Conservation (phyloP, 139 green algal genomes). For the Chloropicon primus region DNA sequence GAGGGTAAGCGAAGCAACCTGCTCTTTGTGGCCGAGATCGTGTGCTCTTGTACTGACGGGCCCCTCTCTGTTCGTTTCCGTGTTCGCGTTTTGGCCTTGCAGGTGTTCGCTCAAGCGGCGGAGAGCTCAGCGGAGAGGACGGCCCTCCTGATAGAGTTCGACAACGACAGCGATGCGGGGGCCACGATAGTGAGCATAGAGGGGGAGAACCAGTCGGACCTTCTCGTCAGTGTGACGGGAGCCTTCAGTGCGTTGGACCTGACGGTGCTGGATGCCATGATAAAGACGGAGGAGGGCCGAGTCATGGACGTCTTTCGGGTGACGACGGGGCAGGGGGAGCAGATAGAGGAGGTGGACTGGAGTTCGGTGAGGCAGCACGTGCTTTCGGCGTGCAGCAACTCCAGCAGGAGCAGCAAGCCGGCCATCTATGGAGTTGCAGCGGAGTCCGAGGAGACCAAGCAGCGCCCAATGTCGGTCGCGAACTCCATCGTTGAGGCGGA, state of each 20-base stretch:
- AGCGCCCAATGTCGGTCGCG: constrained; percentile 21
- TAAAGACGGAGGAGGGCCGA: constrained; percentile 39
- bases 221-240: constrained; percentile 46
- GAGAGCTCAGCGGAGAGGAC: background rate
- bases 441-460: constrained; percentile 38
- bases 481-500: background rate
- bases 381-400: background rate
- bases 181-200: constrained; percentile 36
- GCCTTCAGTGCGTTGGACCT: constrained; percentile 44
- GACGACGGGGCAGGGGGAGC: constrained; percentile 30
- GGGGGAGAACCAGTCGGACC: constrained; percentile 27
- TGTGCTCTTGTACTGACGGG: no score
- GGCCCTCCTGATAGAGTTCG: constrained; percentile 25
- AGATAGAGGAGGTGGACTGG: constrained; percentile 31
- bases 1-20: no score
- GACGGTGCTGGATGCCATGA: constrained; percentile 47
- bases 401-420: constrained; percentile 39
- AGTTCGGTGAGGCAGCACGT: constrained; percentile 30
- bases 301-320: constrained; percentile 60
- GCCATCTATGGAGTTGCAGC: constrained; percentile 66
- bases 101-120: background rate
- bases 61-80: background rate
- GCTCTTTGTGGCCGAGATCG: no score
- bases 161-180: constrained; percentile 33
- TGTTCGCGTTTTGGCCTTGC: background rate